Percentiles rank a stretch among this genome's conserved stretches.
phyloP scores from a whole-genome alignment of 306 rosid species.

The Ammopiptanthus mongolicus region DNA sequence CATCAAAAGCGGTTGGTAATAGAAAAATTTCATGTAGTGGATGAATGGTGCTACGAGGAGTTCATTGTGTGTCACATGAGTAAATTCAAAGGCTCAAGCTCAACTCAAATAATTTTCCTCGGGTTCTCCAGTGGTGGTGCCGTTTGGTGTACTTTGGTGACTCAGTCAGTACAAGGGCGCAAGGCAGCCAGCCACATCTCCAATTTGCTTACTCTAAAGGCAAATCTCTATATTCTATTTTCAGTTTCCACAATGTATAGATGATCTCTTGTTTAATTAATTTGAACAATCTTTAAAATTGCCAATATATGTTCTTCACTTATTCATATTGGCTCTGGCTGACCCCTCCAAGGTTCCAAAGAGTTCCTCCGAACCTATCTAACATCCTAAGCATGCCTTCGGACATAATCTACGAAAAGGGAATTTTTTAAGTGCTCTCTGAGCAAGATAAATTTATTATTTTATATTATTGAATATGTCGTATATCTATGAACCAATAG shows the following conservation, averaged over 20 bases:
- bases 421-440: neutral
- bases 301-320: neutral
- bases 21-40: too few relatives aligned
- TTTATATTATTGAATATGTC: too few relatives aligned
- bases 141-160: slow-evolving; percentile 14
- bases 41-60: too few relatives aligned
- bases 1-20: too few relatives aligned
- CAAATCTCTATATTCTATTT: neutral
- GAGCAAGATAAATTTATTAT: too few relatives aligned
- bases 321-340: neutral
- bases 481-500: too few relatives aligned
- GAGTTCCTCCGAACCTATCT: neutral
- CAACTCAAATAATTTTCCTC: neutral
- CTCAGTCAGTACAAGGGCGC: neutral
- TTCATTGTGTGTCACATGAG: too few relatives aligned
- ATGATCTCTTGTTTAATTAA: neutral
- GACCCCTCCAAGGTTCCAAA: neutral
- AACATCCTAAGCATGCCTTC: neutral
- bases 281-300: neutral
- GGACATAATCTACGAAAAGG: neutral
- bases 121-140: neutral
- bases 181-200: neutral
- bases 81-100: too few relatives aligned
- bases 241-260: neutral
- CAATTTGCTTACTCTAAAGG: slow-evolving; percentile 4